Evolutionary conservation across 176 grass and related monocot genomes (phyloP).

Genomic region (Avena atlantica): DNA sequence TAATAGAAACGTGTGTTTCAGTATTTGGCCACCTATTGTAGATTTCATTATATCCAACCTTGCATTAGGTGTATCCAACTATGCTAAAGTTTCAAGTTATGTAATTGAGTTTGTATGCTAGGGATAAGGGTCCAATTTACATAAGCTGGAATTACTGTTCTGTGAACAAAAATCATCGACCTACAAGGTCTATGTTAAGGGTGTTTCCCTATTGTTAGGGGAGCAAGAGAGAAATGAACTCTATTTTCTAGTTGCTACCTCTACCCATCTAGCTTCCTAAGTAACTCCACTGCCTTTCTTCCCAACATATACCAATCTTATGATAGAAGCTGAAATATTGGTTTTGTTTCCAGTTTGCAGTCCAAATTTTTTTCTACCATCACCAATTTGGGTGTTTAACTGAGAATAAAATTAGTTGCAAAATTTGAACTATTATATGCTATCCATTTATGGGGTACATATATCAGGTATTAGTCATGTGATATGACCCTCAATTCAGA

Average conservation of each 20-base stretch:
- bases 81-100: neutral
- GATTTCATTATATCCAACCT: neutral
- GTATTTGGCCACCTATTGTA: neutral
- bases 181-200: neutral
- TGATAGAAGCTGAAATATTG: neutral
- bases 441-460: neutral
- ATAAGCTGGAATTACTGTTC: neutral
- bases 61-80: neutral
- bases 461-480: neutral
- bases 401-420: neutral
- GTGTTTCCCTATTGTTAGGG: neutral
- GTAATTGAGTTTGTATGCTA: neutral
- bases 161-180: neutral
- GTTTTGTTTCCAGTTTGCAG: neutral
- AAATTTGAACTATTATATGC: neutral
- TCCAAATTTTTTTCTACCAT: neutral
- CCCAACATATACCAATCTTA: neutral
- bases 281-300: neutral
- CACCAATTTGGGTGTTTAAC: neutral
- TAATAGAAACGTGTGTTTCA: slow-evolving; percentile 5
- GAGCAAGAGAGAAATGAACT: neutral
- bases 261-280: neutral
- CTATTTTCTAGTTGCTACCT: neutral
- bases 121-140: neutral
- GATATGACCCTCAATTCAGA: neutral